phyloP scores from a whole-genome alignment of 345 rosid species.

The Camelina laxa region DNA sequence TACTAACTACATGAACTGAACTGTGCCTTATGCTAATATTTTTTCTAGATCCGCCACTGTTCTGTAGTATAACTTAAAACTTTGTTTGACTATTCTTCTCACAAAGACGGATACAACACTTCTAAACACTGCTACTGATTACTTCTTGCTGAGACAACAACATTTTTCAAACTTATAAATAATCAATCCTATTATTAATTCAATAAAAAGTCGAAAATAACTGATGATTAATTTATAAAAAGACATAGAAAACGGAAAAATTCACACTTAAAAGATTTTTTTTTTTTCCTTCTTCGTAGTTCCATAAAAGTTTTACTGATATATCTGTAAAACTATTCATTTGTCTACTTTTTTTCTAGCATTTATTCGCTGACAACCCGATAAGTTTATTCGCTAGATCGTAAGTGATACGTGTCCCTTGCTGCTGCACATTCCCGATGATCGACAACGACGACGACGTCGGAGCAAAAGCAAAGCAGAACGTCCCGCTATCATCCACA shows the following conservation, averaged over 20 bases:
- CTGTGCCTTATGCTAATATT: no score
- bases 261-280: conserved; percentile 30
- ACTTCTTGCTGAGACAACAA: not conserved
- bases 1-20: no score
- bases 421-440: conserved; percentile 96
- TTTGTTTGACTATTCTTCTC: not conserved
- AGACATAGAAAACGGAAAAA: not conserved
- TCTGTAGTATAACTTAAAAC: not conserved
- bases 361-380: conserved; percentile 68
- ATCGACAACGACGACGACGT: conserved; percentile 82
- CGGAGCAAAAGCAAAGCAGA: conserved; percentile 95
- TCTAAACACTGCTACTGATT: not conserved
- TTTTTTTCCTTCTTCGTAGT: not conserved
- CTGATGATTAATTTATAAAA: conserved; percentile 6
- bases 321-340: conserved; percentile 36
- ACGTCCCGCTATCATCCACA: conserved; percentile 68
- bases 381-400: conserved; percentile 69
- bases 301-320: conserved; percentile 35
- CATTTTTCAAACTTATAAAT: conserved; percentile 2
- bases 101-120: not conserved
- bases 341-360: conserved; percentile 46
- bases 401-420: conserved; percentile 85
- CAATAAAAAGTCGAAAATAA: conserved; percentile 22
- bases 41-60: no score
- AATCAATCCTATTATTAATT: conserved; percentile 20